Conservation (phyloP, 2,329 filamentous ascomycete genomes). For the Verticillium nonalfalfae region DNA sequence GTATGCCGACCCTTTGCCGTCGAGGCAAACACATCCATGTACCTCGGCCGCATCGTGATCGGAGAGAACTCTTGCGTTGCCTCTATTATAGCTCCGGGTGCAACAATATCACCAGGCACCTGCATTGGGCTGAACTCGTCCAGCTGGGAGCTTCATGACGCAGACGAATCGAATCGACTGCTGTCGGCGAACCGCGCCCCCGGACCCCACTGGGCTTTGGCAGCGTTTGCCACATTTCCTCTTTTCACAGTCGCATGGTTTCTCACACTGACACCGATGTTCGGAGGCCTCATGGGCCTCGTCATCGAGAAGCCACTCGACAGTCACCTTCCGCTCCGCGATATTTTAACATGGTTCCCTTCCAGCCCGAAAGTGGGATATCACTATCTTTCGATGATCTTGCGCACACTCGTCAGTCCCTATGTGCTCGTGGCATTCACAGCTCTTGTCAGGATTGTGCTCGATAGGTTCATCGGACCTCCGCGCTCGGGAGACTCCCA, state of each 20-base stretch:
- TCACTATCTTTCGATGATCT: conserved; percentile 40
- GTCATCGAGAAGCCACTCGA: conserved; percentile 46
- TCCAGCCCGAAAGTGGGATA: conserved; percentile 36
- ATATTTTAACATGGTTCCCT: conserved; percentile 43
- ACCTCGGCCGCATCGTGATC: conserved; percentile 43
- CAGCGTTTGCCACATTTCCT: conserved; percentile 33
- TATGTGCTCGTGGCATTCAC: conserved; percentile 36
- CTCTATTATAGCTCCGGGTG: conserved; percentile 44
- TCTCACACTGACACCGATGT: conserved; percentile 37
- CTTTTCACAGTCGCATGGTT: conserved; percentile 30
- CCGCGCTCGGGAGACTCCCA: conserved; percentile 23
- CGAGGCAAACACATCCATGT: conserved; percentile 51
- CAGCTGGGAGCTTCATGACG: conserved; percentile 46
- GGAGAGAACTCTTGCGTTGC: conserved; percentile 41
- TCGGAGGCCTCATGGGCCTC: conserved; percentile 46
- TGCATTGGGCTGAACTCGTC: conserved; percentile 52
- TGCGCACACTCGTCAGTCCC: conserved; percentile 32
- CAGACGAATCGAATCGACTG: conserved; percentile 38
- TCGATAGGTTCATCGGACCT: conserved; percentile 33
- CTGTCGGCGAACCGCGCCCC: conserved; percentile 29
- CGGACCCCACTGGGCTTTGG: conserved; percentile 37
- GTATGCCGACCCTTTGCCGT: conserved; percentile 45
- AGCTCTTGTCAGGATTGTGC: conserved; percentile 29
- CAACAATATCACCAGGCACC: conserved; percentile 36
- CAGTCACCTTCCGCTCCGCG: conserved; percentile 26